Evolutionary conservation across 2,329 filamentous ascomycete species (phyloP), one percentile per base, ranked within the genome.

Genomic region (Magnaporthales sp.): DNA sequence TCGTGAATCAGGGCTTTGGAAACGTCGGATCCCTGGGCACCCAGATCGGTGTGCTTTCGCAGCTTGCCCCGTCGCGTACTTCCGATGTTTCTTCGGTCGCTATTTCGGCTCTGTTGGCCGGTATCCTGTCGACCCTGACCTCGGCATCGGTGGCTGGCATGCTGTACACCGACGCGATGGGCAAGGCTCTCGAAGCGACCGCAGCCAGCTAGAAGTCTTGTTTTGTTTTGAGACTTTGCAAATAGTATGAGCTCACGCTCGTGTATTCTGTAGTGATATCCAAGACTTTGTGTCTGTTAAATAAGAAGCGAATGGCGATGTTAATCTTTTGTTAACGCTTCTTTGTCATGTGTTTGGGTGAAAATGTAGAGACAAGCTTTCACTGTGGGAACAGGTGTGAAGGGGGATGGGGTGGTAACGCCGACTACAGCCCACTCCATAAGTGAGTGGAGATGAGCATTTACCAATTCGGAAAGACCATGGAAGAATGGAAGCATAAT

Each of bases 11-110:
- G 78, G 87, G 87, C 29, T 92, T 92, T 75, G 93, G 91, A 69
- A 96, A 96, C 80, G 90, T 96, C 71, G 90, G 91, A 66, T 94
- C 91, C 31, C 84, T 96, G 63, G 92, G 92, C 75, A 94, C 92
- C 67, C 92, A 96, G 78, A 95, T 96, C 68, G 92, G 92, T 80
- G 91, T 96, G 67, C 83, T 96, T 65, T 86, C 89, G 4, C 92
- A 96, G 79, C 86, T 96, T 68, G 89, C 91, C 0, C 92, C 92
- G 0, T 82, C 83, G 4, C 86, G 92, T 61, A 84, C 86, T 51
- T 91, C 89, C 67, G 91, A 95, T 71, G 89, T 96, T 11, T 89
- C 91, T 4, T 83, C 83, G 62, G 84, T 96, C 30, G 92, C 92
- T 3, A 67, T 96, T 24, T 93, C 89, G 32, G 91, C 92, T 6